Percentiles rank a stretch among this genome's conserved stretches.
Conservation (phyloP, 176 grass and related monocot genomes). For the Triticum turgidum region DNA sequence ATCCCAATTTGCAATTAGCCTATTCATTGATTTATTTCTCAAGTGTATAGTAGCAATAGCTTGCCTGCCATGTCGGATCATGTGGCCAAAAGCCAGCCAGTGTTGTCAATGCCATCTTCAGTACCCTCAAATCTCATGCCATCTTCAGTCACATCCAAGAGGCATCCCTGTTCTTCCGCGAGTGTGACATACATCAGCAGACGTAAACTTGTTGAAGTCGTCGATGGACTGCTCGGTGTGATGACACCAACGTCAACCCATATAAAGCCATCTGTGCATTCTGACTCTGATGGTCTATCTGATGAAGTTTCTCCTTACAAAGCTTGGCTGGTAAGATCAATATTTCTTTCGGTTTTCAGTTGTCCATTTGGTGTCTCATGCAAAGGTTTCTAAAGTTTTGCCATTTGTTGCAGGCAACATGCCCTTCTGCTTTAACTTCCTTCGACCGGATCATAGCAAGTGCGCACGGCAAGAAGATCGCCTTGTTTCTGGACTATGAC, state of each 20-base stretch:
- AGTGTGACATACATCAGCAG: constrained; percentile 20
- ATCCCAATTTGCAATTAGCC: neutral
- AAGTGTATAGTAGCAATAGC: constrained; percentile 41
- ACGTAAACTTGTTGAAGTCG: constrained; percentile 46
- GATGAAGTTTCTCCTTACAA: constrained; percentile 22
- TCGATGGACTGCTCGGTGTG: constrained; percentile 45
- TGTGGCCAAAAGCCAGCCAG: constrained; percentile 28
- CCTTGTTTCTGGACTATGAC: constrained; percentile 65
- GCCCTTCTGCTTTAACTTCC: constrained; percentile 49
- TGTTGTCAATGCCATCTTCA: constrained; percentile 12
- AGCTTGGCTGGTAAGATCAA: constrained; percentile 45
- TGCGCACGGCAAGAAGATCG: constrained; percentile 39
- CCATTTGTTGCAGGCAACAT: constrained; percentile 30
- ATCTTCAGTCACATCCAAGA: constrained; percentile 21
- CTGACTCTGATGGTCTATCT: neutral
- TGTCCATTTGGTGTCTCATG: neutral
- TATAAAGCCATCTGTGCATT: constrained; percentile 30
- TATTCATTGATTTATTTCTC: constrained; percentile 6
- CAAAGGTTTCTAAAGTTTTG: neutral
- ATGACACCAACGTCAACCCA: constrained; percentile 48
- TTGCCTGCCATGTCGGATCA: constrained; percentile 49
- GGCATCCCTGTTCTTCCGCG: constrained; percentile 39
- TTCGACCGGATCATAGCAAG: constrained; percentile 45
- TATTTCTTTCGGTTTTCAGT: neutral
- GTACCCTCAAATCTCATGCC: constrained; percentile 37